Evolutionary conservation across 106 monocot genomes (phyloP).

Genomic region (Dioscorea alata): DNA sequence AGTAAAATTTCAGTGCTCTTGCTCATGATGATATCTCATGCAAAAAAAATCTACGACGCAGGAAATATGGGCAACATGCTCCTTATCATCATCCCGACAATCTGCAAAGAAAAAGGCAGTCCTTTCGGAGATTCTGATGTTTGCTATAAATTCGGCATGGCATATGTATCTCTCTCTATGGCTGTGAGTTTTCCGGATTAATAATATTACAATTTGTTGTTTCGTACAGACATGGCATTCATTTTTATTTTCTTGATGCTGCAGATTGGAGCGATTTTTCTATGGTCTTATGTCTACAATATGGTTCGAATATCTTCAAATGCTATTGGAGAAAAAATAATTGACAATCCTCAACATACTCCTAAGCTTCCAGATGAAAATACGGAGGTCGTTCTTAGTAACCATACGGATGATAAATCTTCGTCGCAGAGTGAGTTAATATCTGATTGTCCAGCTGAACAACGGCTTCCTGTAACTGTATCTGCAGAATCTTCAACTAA

Average conservation of each 20-base stretch:
- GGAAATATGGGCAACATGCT: constrained; percentile 73
- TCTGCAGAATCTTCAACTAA: constrained; percentile 1
- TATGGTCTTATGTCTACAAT: constrained; percentile 68
- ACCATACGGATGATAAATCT: not conserved
- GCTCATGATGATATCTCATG: no score
- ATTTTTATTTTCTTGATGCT: constrained; percentile 1
- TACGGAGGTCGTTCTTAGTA: constrained; percentile 14
- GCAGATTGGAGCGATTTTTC: constrained; percentile 57
- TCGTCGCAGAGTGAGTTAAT: not conserved
- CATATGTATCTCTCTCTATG: constrained; percentile 76
- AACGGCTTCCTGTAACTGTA: not conserved
- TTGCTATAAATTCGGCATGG: constrained; percentile 51
- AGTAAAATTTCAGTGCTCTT: no score
- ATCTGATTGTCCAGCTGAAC: not conserved
- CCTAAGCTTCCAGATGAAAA: constrained; percentile 19
- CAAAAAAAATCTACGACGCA: not conserved
- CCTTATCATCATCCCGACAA: constrained; percentile 60
- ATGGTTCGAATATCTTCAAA: constrained; percentile 35
- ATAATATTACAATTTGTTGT: not conserved
- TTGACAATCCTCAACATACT: not conserved
- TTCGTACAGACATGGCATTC: no score
- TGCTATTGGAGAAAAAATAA: constrained; percentile 7
- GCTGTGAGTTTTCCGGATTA: constrained; percentile 40
- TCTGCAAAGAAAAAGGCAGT: constrained; percentile 77
- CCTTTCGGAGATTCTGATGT: constrained; percentile 52